Evolutionary conservation across 805 yeast genomes (phyloP), one percentile per base, ranked within the genome.

Genomic region (Barnettozyma californica): DNA sequence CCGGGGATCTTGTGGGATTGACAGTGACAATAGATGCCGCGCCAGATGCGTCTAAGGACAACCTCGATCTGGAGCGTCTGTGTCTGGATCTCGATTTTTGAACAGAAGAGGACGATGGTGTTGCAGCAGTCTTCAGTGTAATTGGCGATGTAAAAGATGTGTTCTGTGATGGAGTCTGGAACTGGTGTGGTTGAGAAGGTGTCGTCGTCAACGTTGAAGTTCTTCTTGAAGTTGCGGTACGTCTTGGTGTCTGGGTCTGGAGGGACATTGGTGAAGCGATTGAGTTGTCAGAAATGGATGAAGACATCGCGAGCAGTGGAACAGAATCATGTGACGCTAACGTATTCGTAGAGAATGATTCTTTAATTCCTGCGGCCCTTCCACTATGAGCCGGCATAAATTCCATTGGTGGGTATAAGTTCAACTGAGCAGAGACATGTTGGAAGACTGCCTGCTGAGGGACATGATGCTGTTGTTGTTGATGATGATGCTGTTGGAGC

Each of bases 51-150:
- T 72, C 76, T 18, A 70, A 37, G 11, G 73, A 68, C 26, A 70
- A 55, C 36, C 74, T 55, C 2, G 77, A 73, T 41, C 72, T 58
- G 3, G 76, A 68, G 44, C 77, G 55, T 29, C 66, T 56, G 55
- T 74, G 78, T 34, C 56, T 63, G 57, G 42, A 51, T 36, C 59
- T 61, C 54, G 49, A 66, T 66, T 44, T 46, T 19, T 47, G 50
- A 29, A 47, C 35, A 20, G 56, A 39, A 9, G 47, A 33, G 13
- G 49, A 34, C 11, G 57, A 45, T 23, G 59, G 55, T 18, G 56
- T 49, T 8, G 49, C 41, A 10, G 50, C 39, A 31, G 41, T 40
- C 37, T 47, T 46, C 23, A 43, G 37, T 1, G 48, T 36, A 5
- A 49, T 45, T 36, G 58, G 56, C 13, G 55, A 52, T 5, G 53